Percentiles rank a stretch among this genome's conserved stretches.
phyloP scores from a whole-genome alignment of 257 asterid genomes.

The Salvia miltiorrhiza region DNA sequence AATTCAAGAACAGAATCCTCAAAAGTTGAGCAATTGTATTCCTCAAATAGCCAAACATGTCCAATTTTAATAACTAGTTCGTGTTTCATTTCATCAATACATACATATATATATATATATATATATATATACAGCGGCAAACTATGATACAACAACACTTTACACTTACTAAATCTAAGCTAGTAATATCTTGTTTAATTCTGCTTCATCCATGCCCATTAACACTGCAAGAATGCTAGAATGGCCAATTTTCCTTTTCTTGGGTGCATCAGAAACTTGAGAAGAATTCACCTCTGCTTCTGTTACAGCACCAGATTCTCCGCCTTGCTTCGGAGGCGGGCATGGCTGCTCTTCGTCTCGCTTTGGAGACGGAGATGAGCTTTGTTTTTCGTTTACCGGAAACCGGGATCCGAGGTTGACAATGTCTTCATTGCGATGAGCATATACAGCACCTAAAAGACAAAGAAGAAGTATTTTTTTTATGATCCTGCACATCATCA shows the following conservation, averaged over 20 bases:
- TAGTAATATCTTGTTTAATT: constrained; percentile 56
- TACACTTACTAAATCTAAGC: background rate
- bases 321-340: constrained; percentile 21
- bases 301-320: constrained; percentile 22
- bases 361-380: background rate
- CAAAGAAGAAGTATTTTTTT: background rate
- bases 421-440: constrained; percentile 84
- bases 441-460: constrained; percentile 71
- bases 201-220: constrained; percentile 67
- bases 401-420: constrained; percentile 53
- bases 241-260: constrained; percentile 45
- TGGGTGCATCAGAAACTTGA: constrained; percentile 27
- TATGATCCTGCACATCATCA: background rate
- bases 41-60: background rate
- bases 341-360: constrained; percentile 22
- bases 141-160: background rate
- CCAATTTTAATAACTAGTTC: background rate
- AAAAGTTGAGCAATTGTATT: background rate
- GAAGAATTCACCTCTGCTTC: constrained; percentile 29
- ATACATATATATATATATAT: no score
- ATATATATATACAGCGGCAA: no score
- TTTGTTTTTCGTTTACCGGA: constrained; percentile 20
- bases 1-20: background rate
- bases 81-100: background rate
- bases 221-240: constrained; percentile 56